Evolutionary conservation across 441 rosid species (phyloP), one percentile per base, ranked within the genome.

Genomic region (Croton laevigatus): DNA sequence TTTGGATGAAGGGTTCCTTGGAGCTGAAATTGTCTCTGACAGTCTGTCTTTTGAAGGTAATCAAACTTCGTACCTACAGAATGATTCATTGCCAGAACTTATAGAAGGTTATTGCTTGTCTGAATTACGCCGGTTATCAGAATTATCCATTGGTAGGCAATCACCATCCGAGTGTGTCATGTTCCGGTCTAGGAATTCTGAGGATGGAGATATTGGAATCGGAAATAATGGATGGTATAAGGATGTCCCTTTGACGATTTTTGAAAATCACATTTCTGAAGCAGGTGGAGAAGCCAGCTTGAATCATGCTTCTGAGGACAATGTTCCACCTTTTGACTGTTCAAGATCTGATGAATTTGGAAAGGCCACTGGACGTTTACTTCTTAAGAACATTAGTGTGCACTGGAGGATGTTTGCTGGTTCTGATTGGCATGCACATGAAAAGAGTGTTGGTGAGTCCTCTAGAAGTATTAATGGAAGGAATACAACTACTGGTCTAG

Each of bases 381-480:
- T 83, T 74, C 74, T 94, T 62, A 83, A 78, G 73, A 88, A 90
- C 73, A 75, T 89, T 42, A 77, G 85, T 76, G 77, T 94, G 76
- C 84, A 78, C 76, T 96, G 99, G 98, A 89, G 85, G 82, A 86
- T 96, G 85, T 85, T 79, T 79, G 85, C 85, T 71, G 99, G 99
- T 80, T 81, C 85, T 71, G 97, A 94, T 76, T 96, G 99, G 99
- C 78, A 32, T 71, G 73, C 78, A 62, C 73, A 77, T 74, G 66
- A 60, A 63, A 84, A 68, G 72, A 81, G 77, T 45, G 32, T 27
- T 27, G 69, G 59, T 69, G 82, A 76, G 60, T 74, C 53, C 54
- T 55, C 78, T 55, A 66, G 69, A 61, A 72, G 77, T 65, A 55
- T n/a, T 57, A 69, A 46, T 77, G 87, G 85, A 63, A 88, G 98